Evolutionary conservation across 495 filamentous ascomycete species (phyloP).

Genomic region (Hyaloscypha finlandica): DNA sequence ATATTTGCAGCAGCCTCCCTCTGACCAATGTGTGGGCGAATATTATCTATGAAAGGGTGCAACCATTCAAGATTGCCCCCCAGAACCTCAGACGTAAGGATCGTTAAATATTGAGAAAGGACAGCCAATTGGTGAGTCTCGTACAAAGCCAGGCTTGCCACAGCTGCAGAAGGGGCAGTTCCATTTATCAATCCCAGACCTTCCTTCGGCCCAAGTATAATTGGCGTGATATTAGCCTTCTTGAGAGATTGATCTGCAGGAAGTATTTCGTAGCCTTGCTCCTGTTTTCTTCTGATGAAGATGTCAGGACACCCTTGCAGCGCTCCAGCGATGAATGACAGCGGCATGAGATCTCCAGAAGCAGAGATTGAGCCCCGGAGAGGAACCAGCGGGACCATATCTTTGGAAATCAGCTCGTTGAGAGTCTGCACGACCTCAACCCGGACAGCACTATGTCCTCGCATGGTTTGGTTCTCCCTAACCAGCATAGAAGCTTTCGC

Average conservation of each 20-base stretch:
- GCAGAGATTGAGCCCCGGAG: constrained; percentile 68
- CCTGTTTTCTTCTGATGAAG: constrained; percentile 37
- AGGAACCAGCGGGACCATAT: constrained; percentile 58
- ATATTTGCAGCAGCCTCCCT: constrained; percentile 59
- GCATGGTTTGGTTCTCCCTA: constrained; percentile 55
- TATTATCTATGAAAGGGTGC: constrained; percentile 58
- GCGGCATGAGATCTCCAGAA: constrained; percentile 64
- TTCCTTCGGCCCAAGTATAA: constrained; percentile 60
- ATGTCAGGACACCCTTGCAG: constrained; percentile 59
- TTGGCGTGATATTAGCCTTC: constrained; percentile 42
- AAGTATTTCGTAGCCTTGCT: constrained; percentile 36
- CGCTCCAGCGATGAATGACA: constrained; percentile 61
- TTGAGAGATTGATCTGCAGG: constrained; percentile 47
- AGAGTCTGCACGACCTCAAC: constrained; percentile 49
- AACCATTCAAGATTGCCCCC: constrained; percentile 56
- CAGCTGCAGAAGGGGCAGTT: constrained; percentile 56
- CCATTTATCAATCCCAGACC: constrained; percentile 66
- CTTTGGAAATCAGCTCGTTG: constrained; percentile 45
- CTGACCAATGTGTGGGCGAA: constrained; percentile 64
- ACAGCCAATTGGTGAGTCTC: constrained; percentile 59
- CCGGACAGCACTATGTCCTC: constrained; percentile 61
- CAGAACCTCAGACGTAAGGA: constrained; percentile 52
- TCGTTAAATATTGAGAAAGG: constrained; percentile 59
- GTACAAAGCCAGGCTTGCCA: constrained; percentile 54
- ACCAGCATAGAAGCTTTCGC: constrained; percentile 58